Percentiles rank a stretch among this genome's conserved stretches.
Evolutionary conservation across 352 stramenopile species (phyloP).

Genomic region (Globisporangium alternatum): DNA sequence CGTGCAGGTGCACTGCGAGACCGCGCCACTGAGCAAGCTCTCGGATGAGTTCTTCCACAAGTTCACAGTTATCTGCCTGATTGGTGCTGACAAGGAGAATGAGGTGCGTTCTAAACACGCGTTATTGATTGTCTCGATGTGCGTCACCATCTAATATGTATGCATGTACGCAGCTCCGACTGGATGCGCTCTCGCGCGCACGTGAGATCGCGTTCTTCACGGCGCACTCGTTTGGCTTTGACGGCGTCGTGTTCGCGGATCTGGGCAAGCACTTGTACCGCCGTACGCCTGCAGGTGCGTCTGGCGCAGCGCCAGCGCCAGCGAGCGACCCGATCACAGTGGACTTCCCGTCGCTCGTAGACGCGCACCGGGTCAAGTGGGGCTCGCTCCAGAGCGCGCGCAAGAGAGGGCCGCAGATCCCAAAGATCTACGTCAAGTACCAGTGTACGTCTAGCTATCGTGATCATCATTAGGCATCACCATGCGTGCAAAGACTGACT

Average conservation of each 20-base stretch:
- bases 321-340: constrained; percentile 38
- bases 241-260: constrained; percentile 77
- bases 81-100: constrained; percentile 37
- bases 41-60: constrained; percentile 78
- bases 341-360: constrained; percentile 54
- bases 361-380: constrained; percentile 51
- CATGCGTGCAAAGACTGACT: neutral
- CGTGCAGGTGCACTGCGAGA: constrained; percentile 82
- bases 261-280: constrained; percentile 68
- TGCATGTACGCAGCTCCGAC: constrained; percentile 30
- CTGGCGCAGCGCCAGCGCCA: constrained; percentile 15
- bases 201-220: constrained; percentile 70
- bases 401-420: constrained; percentile 69
- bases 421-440: constrained; percentile 76
- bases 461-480: neutral
- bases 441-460: constrained; percentile 41
- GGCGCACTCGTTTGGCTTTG: constrained; percentile 71
- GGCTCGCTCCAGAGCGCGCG: constrained; percentile 60
- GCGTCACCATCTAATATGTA: neutral
- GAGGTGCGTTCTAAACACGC: constrained; percentile 26
- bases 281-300: constrained; percentile 25
- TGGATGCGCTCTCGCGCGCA: constrained; percentile 59
- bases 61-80: constrained; percentile 85
- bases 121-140: too few relatives aligned
- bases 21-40: constrained; percentile 41